Base-by-base conservation (phyloP, 2,329 filamentous ascomycete species). In the Ceratocystis ficicola region DNA sequence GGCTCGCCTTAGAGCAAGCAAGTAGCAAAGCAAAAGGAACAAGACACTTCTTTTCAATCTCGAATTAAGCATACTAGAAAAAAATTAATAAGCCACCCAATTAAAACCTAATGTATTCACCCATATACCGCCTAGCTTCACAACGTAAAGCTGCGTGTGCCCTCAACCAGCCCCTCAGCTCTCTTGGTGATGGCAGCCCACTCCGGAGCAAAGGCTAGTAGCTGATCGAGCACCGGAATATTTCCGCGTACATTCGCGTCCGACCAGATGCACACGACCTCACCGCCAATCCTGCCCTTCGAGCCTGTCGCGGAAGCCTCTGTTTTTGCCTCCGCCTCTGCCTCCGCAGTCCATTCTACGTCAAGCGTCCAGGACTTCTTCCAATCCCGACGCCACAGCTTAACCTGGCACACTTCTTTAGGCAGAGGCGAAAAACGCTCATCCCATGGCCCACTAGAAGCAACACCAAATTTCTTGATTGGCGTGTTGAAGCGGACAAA, bases 201-300 rank as follows among this genome's bases (percentile, higher is more conserved):
- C 3, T 79, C 77, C 0, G 94, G 94, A 70, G 86, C 81, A 75
- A 86, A 96, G 73, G 86, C 82, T 70, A 82, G 78, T 62, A 89
- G 79, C 75, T 97, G 92, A 70, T 94, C 88, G 63, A 93, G 82
- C 0, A 92, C 92, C 0, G 93, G 92, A 61, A 97, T 91, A 0
- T 80, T 80, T 2, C 84, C 86, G 1, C 76, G 75, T 44, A 78
- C 76, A 72, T 96, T 96, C 57, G 83, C 86, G 76, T 99, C 94
- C 71, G 87, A 90, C 91, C 92, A 97, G 41, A 89, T 78, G 75
- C 94, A 97, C 17, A 86, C 80, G 1, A 92, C 84, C 44, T 77
- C 81, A 91, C 89, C 69, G 79, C 80, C 44, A 90, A 73, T 41
- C 41, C 48, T 46, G 15, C 25, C n/a, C 7, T 59, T 59, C 5